A percentile compares a stretch with the other conserved stretches of the same genome.
Evolutionary conservation across 2,329 filamentous ascomycete species (phyloP).

Genomic region (Fusarium humuli): DNA sequence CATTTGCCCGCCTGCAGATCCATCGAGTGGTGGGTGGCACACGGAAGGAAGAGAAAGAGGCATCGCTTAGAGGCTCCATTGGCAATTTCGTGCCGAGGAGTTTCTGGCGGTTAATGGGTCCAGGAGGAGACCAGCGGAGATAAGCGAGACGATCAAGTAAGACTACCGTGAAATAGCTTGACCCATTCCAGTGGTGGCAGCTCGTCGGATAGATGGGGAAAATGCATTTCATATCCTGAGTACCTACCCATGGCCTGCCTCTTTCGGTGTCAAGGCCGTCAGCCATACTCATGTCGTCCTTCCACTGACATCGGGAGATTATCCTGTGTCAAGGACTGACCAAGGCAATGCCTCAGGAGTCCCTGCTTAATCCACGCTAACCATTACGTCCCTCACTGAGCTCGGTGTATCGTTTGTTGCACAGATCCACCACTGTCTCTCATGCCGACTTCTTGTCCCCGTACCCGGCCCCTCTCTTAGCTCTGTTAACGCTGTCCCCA

Average conservation of each 20-base stretch:
- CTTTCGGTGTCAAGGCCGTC: not conserved
- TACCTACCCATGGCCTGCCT: not conserved
- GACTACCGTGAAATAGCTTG: constrained; percentile 18
- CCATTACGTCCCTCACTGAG: constrained; percentile 8
- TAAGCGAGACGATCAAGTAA: constrained; percentile 38
- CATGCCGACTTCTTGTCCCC: constrained; percentile 24
- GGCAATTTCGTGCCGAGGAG: constrained; percentile 34
- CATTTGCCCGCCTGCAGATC: constrained; percentile 43
- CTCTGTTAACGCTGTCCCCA: constrained; percentile 27
- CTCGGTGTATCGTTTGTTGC: constrained; percentile 23
- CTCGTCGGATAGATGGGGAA: not conserved
- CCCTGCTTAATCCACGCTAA: constrained; percentile 17
- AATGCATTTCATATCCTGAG: not conserved
- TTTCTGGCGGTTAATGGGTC: constrained; percentile 29
- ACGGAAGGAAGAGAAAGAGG: constrained; percentile 36
- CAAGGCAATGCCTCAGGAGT: constrained; percentile 15
- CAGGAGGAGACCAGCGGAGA: constrained; percentile 22
- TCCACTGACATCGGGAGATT: constrained; percentile 12
- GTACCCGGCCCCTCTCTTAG: constrained; percentile 21
- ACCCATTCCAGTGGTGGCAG: constrained; percentile 1
- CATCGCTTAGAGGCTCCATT: constrained; percentile 32
- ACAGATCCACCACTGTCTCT: constrained; percentile 42
- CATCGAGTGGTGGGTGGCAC: constrained; percentile 42
- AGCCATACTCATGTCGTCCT: constrained; percentile 8
- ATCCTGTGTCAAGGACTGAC: constrained; percentile 9